phyloP scores from a whole-genome alignment of 768 basidiomycete species.

The Ephemerocybe angulata region DNA sequence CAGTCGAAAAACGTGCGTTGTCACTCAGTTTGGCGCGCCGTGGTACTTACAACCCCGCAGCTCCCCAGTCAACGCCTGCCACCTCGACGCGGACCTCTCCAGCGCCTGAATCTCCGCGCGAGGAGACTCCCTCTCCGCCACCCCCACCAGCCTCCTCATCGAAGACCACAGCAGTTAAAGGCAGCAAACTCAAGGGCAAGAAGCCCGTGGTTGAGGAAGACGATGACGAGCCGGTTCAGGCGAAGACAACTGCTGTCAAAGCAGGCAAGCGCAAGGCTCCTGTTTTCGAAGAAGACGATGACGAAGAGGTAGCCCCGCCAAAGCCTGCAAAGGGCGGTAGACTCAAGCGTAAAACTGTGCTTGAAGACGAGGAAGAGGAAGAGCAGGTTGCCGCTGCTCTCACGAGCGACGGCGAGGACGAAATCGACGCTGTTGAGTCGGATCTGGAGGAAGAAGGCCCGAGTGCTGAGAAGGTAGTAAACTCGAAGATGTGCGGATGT shows the following conservation, averaged over 20 bases:
- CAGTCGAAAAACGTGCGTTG: not conserved
- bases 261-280: constrained; percentile 22
- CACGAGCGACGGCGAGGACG: constrained; percentile 34
- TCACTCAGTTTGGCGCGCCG: not conserved
- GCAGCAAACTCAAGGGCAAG: too few species aligned
- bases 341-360: too few species aligned
- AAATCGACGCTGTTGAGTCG: constrained; percentile 13
- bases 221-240: too few species aligned
- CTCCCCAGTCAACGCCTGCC: constrained; percentile 1
- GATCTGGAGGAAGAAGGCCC: constrained; percentile 20
- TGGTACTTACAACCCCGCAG: not conserved
- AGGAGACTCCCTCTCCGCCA: not conserved
- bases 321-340: too few species aligned
- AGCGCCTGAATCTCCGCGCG: not conserved
- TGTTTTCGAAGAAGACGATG: constrained; percentile 10
- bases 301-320: constrained; percentile 29
- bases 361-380: constrained; percentile 26
- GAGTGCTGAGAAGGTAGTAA: constrained; percentile 30
- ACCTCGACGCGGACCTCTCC: not conserved
- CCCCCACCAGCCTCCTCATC: constrained; percentile 4
- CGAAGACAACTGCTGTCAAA: constrained; percentile 16
- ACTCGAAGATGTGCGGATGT: constrained; percentile 57
- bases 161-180: too few species aligned
- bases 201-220: too few species aligned
- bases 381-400: constrained; percentile 16